Percentiles rank a stretch among this genome's conserved stretches.
phyloP scores from a whole-genome alignment of 768 basidiomycete genomes.

The Sporobolomyces phaffii region DNA sequence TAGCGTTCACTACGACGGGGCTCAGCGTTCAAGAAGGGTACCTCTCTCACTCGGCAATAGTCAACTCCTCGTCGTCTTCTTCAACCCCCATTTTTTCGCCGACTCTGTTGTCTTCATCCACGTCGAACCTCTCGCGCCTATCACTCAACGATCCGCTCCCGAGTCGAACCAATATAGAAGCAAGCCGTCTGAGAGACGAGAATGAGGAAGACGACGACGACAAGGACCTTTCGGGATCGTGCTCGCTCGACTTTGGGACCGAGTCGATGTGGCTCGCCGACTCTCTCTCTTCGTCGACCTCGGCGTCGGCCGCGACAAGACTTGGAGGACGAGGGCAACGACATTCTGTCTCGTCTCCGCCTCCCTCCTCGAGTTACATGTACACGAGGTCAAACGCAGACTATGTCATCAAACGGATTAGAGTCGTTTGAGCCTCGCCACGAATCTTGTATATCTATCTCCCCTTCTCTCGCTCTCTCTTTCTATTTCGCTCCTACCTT shows the following conservation, averaged over 20 bases:
- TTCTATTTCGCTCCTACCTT: neutral
- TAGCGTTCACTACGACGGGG: conserved; percentile 9
- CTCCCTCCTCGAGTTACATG: neutral
- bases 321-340: no score
- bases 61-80: neutral
- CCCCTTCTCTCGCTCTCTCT: neutral
- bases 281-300: no score
- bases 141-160: neutral
- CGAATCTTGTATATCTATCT: no score
- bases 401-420: neutral
- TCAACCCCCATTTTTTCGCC: neutral
- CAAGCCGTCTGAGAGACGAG: no score
- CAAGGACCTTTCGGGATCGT: neutral
- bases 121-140: neutral
- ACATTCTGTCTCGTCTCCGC: no score
- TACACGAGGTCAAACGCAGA: neutral
- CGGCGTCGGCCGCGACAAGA: no score
- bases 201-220: neutral
- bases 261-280: no score
- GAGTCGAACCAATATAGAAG: neutral
- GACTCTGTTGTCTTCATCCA: neutral
- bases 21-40: conserved; percentile 14
- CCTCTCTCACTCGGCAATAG: neutral
- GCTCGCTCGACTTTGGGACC: conserved; percentile 9
- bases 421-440: no score